These are phyloP conservation scores for Mucor racemosus DNA, from an alignment of 371 early-diverging fungal species.

Conservation along the genomic window DNA sequence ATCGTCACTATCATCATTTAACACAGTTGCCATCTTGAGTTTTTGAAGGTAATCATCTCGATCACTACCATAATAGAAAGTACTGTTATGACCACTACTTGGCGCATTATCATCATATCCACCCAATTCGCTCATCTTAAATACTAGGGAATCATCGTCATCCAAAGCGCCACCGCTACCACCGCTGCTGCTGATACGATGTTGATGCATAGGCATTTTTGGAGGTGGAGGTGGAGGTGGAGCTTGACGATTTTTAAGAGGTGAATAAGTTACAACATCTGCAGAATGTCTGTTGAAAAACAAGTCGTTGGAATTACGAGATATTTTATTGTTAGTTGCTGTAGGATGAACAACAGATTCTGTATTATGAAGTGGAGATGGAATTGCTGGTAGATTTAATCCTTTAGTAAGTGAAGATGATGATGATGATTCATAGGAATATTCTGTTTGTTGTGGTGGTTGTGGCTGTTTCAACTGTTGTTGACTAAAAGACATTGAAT, in stretches of 20 bases:
- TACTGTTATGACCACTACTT: not conserved
- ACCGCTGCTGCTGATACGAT: not conserved
- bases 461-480: not conserved
- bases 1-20: not conserved
- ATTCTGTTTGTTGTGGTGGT: conserved; percentile 11
- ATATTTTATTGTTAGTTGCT: not conserved
- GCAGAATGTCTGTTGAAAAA: not conserved
- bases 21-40: not conserved
- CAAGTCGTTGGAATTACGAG: not conserved
- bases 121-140: conserved; percentile 53
- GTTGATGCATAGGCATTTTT: not conserved
- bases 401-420: conserved; percentile 39
- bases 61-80: conserved; percentile 1
- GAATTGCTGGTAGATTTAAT: conserved; percentile 46
- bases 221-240: conserved; percentile 12
- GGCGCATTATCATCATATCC: conserved; percentile 5
- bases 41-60: not conserved
- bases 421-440: conserved; percentile 19
- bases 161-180: conserved; percentile 15
- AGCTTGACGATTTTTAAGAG: conserved; percentile 13
- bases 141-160: conserved; percentile 56
- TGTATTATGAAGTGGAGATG: conserved; percentile 42
- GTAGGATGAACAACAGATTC: conserved; percentile 4
- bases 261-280: not conserved
- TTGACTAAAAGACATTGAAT: conserved; percentile 10